phyloP scores from a whole-genome alignment of 2,329 filamentous ascomycete species.

The Pleomassaria siparia region DNA sequence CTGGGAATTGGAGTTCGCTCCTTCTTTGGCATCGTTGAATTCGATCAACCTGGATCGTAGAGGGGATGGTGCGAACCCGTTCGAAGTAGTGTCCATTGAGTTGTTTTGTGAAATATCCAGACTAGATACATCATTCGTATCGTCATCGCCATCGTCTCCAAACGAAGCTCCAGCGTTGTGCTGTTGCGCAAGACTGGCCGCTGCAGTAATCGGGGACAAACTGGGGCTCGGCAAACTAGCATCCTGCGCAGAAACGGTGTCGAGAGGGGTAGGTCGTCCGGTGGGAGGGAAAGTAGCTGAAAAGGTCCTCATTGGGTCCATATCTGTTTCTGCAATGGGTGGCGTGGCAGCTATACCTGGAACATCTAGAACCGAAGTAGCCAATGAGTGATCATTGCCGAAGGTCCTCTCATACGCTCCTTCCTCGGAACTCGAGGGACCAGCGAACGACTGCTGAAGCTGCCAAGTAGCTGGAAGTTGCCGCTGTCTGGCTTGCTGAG shows the following conservation, averaged over 20 bases:
- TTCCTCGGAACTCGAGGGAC: constrained; percentile 21
- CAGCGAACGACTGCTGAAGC: constrained; percentile 27
- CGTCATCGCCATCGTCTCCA: constrained; percentile 32
- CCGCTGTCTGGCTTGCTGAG: constrained; percentile 18
- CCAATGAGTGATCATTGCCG: constrained; percentile 22
- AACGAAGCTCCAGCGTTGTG: constrained; percentile 30
- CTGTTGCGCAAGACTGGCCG: constrained; percentile 59
- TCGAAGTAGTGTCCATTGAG: constrained; percentile 13
- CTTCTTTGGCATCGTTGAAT: constrained; percentile 17
- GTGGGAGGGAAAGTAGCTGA: constrained; percentile 14
- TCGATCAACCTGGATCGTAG: constrained; percentile 23
- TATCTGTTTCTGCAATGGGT: constrained; percentile 72
- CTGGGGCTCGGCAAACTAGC: constrained; percentile 93
- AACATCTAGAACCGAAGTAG: constrained; percentile 32
- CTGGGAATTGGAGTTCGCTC: constrained; percentile 32
- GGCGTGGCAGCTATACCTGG: constrained; percentile 69
- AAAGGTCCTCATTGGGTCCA: constrained; percentile 59
- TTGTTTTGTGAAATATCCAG: constrained; percentile 35
- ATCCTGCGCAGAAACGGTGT: constrained; percentile 76
- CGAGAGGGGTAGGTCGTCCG: constrained; percentile 55
- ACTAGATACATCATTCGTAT: constrained; percentile 40
- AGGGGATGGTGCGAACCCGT: constrained; percentile 19
- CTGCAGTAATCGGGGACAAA: constrained; percentile 83
- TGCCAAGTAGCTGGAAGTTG: constrained; percentile 23
- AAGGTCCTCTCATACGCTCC: constrained; percentile 9